Base-by-base conservation (phyloP, 306 rosid species). In the Luffa aegyptiaca region DNA sequence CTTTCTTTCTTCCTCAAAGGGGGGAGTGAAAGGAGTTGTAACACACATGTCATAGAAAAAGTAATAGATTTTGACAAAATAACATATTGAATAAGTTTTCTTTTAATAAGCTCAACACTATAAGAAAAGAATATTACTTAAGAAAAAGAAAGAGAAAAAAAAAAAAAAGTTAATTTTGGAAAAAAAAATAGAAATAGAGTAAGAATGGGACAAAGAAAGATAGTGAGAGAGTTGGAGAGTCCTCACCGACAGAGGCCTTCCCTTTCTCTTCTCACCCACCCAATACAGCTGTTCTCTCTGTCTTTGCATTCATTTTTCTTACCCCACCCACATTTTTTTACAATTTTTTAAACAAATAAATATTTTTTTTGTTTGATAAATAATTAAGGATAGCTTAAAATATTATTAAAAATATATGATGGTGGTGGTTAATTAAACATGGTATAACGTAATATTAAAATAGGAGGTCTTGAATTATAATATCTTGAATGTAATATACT, bases 231-330 rank as follows among this genome's bases (percentile, higher is more conserved):
- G 3, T 64, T 36, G 26, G 72, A 64, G 72, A 41, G 41, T 71
- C 41, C 76, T 10, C 3, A 72, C 21, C 58, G 75, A 44, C 58
- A 72, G 0, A 72, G n/a, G 21, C 21, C 59, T 1, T 46, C 18
- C 35, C 35, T 8, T 41, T 65, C 26, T 46, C 5, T 14, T 39
- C 51, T 18, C 75, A 72, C 77, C 77, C 77, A 72, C 58, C 42
- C 41, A 72, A 11, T 72, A 72, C 77, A 72, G 77, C 77, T 72
- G 77, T 72, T 72, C 58, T 48, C 44, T 72, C 26, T 51, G 58
- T 72, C 77, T 72, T 48, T 48, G 6, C 58, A 6, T 72, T 72
- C 41, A 72, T 72, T 72, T 72, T 46, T 48, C 57, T 72, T 48
- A 72, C 77, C 59, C 77, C 77, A 72, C 77, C 20, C 77, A 21